Percentiles rank a stretch among this genome's conserved stretches.
These are phyloP conservation scores for Neonectria ditissima DNA, from an alignment of 2,329 filamentous ascomycete genomes.

Conservation along the genomic window DNA sequence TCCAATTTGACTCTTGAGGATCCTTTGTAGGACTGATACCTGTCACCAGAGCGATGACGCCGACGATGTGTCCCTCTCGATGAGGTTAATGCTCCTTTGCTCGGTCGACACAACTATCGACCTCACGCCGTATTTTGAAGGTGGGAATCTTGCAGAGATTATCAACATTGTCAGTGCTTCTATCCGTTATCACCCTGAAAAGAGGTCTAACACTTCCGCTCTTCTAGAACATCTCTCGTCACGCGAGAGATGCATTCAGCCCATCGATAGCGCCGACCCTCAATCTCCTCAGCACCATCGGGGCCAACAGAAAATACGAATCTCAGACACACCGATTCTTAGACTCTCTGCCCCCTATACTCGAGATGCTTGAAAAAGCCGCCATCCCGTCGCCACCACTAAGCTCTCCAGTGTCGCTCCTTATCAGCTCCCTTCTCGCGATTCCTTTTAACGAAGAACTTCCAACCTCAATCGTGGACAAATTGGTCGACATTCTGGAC, in stretches of 20 bases:
- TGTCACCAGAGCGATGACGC: neutral
- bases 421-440: neutral
- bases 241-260: no score
- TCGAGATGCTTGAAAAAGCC: no score
- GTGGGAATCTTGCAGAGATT: no score
- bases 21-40: neutral
- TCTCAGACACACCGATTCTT: neutral
- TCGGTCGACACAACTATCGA: no score
- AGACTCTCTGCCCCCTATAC: neutral
- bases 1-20: neutral
- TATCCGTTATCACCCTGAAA: no score
- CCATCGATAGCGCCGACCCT: no score
- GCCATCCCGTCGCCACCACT: neutral
- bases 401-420: neutral
- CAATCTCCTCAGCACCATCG: no score
- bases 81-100: neutral
- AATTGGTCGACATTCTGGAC: neutral
- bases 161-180: no score
- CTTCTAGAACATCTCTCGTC: no score
- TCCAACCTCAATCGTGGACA: neutral
- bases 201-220: no score
- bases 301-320: neutral
- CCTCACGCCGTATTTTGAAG: no score
- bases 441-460: neutral
- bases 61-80: neutral